Evolutionary conservation across 163 green algal genomes (phyloP), one percentile per base, ranked within the genome.

Genomic region (Chloromonas sp.): DNA sequence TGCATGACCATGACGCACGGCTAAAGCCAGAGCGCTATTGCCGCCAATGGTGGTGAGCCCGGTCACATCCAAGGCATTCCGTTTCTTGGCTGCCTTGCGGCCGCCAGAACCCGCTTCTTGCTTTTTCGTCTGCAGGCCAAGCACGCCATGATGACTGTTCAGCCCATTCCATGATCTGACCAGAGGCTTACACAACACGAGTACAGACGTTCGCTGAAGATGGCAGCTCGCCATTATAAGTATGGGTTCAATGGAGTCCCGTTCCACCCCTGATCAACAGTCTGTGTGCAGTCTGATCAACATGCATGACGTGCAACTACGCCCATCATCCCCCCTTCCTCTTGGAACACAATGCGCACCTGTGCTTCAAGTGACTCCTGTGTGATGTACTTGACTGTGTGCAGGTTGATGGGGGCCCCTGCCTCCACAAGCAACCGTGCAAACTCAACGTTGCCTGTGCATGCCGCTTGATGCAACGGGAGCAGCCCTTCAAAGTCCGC

Each of bases 401-500:
- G 86, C 74, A 87, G 84, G 84, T 89, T 89, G 15, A 89, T 81
- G 60, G 86, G 84, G 11, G 86, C 86, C 57, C 84, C 84, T 0
- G 83, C 77, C 58, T 61, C 79, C 15, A 91, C 83, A 36, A 89
- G 85, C 83, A 88, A 81, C 61, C 60, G 78, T 0, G 85, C 84
- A 60, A 89, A 80, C 15, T 88, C 87, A 1, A 77, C 62, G 70
- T 86, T 87, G 81, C 87, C 87, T 3, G 83, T 87, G 70, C 83
- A 87, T 13, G 85, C 87, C 0, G 83, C 87, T 81, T 89, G 87
- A 80, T 90, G 87, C 60, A 90, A 81, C 57, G 87, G 87, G 84
- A 90, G 85, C 66, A 90, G 81, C 0, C 87, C 87, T 81, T 90
- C 87, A 76, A 88, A 90, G 85, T 90, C 87, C 1, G 87, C 70